Conservation (phyloP, 371 early-diverging fungal genomes). For the Mortierella sp. region DNA sequence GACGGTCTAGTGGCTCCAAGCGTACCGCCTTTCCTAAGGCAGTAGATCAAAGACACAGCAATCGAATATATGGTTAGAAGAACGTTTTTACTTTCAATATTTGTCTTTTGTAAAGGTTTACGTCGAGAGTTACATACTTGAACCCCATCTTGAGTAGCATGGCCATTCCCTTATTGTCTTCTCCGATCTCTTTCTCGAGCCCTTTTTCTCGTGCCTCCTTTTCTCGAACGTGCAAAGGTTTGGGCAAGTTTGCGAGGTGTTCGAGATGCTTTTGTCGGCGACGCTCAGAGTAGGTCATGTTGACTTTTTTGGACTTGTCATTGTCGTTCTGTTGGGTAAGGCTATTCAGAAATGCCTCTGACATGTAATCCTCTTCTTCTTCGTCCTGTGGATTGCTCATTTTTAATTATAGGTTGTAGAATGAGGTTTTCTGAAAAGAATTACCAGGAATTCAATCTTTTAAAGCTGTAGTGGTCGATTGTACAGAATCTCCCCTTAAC, state of each 20-base stretch:
- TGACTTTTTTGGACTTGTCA: constrained; percentile 32
- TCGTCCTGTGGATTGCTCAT: constrained; percentile 24
- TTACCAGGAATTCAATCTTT: too few relatives aligned
- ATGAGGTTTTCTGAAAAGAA: too few relatives aligned
- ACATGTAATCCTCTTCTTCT: constrained; percentile 76
- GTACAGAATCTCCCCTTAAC: too few relatives aligned
- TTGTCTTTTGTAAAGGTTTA: too few relatives aligned
- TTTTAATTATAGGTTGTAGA: background rate
- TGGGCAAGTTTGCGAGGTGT: constrained; percentile 61
- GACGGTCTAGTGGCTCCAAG: constrained; percentile 49
- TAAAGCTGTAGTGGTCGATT: too few relatives aligned
- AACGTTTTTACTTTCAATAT: too few relatives aligned
- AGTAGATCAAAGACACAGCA: background rate
- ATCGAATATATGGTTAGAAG: background rate
- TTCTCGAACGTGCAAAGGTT: constrained; percentile 61
- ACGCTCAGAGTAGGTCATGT: constrained; percentile 60
- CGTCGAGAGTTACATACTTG: constrained; percentile 57
- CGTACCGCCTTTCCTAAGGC: constrained; percentile 61
- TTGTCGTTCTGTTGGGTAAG: constrained; percentile 54
- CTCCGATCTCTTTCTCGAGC: constrained; percentile 60
- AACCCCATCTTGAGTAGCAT: constrained; percentile 82
- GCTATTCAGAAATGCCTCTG: constrained; percentile 62
- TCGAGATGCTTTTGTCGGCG: constrained; percentile 62
- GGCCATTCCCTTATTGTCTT: constrained; percentile 75
- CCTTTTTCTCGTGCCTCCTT: constrained; percentile 70